phyloP scores from a whole-genome alignment of 495 filamentous ascomycete species.

The Saxophila tyrrhenica region DNA sequence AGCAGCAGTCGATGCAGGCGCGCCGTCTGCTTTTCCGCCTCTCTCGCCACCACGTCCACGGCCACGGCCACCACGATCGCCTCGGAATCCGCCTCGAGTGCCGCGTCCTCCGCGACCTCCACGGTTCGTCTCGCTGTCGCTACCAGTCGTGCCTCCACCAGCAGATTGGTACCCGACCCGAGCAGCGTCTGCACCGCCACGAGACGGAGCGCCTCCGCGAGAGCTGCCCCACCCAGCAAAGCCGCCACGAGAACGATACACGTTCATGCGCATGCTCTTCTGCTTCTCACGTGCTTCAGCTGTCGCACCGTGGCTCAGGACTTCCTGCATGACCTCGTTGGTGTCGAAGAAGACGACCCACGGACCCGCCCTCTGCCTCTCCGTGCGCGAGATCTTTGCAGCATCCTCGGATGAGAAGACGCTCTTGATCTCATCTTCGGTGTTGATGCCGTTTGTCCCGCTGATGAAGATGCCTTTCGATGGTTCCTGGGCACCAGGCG shows the following conservation, averaged over 20 bases:
- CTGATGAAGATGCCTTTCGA: conserved; percentile 69
- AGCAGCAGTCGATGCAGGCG: conserved; percentile 6
- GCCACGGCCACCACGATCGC: conserved; percentile 44
- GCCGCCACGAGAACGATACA: conserved; percentile 41
- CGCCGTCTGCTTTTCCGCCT: conserved; percentile 25
- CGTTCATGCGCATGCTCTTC: conserved; percentile 61
- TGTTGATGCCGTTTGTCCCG: conserved; percentile 45
- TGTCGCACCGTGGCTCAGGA: conserved; percentile 57
- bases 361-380: conserved; percentile 53
- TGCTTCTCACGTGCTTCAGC: conserved; percentile 56
- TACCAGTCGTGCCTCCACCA: conserved; percentile 44
- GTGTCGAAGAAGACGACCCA: conserved; percentile 74
- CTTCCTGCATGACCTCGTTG: conserved; percentile 63
- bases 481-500: conserved; percentile 28
- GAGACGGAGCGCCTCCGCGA: conserved; percentile 41
- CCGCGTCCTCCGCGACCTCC: conserved; percentile 53
- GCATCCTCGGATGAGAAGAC: conserved; percentile 74
- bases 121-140: conserved; percentile 66
- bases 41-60: conserved; percentile 37
- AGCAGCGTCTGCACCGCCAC: conserved; percentile 47
- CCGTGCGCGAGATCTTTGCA: conserved; percentile 63
- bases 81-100: conserved; percentile 50
- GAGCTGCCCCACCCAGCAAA: conserved; percentile 56
- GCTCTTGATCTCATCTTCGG: conserved; percentile 59
- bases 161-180: conserved; percentile 28